These are phyloP conservation scores for Orychophragmus violaceus DNA, from an alignment of 345 rosid species.

Conservation along the genomic window DNA sequence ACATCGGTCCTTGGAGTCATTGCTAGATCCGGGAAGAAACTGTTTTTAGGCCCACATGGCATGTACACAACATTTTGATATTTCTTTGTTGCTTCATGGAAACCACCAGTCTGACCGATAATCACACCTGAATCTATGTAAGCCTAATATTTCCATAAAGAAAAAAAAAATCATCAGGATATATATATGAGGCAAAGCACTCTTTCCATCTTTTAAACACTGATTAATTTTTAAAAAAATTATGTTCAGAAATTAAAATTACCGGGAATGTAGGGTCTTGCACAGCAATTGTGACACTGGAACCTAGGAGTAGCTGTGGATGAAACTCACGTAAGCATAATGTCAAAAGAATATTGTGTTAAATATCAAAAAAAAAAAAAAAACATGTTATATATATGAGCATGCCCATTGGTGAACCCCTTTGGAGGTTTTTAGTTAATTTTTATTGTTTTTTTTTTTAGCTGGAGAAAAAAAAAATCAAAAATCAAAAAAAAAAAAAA, in stretches of 20 bases:
- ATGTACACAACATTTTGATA: conserved; percentile 64
- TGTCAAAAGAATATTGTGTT: neutral
- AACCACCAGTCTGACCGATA: conserved; percentile 63
- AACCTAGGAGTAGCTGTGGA: conserved; percentile 50
- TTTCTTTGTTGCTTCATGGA: conserved; percentile 44
- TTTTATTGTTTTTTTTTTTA: no score
- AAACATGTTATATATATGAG: no score
- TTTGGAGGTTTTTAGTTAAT: no score
- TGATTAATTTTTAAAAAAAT: neutral
- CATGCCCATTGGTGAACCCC: no score
- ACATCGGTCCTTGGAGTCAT: conserved; percentile 55
- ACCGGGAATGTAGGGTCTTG: conserved; percentile 70
- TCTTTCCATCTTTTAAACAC: neutral
- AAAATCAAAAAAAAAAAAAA: no score
- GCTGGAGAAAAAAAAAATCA: no score
- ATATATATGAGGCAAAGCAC: no score
- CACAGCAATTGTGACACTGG: conserved; percentile 45
- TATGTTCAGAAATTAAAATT: neutral
- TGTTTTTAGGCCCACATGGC: conserved; percentile 49
- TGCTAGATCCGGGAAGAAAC: conserved; percentile 63
- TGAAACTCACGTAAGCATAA: conserved; percentile 10
- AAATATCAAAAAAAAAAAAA: neutral
- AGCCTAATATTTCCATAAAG: conserved; percentile 42
- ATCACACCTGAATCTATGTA: conserved; percentile 74
- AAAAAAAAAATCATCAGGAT: no score